phyloP scores from a whole-genome alignment of 148 eudicot species.

The Vaccinium myrtillus region DNA sequence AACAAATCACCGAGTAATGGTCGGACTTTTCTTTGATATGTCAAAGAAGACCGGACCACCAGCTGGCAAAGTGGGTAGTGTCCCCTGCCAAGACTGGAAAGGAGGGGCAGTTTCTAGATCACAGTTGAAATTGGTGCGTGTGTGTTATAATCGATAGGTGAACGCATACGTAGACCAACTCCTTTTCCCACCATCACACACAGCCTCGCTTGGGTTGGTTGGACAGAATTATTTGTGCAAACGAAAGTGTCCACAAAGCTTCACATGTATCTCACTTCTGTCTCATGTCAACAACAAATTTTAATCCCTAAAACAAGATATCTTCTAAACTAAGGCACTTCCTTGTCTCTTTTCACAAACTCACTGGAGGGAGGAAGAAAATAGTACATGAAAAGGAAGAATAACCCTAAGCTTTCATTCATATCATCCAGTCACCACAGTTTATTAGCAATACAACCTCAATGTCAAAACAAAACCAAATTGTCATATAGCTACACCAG shows the following conservation, averaged over 20 bases:
- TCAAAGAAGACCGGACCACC: neutral
- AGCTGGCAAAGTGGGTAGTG: neutral
- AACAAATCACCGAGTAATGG: neutral
- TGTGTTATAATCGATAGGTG: neutral
- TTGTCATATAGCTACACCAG: neutral
- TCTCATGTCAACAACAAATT: conserved; percentile 1
- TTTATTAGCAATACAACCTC: neutral
- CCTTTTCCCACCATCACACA: neutral
- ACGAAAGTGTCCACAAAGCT: neutral
- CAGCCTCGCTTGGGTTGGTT: neutral
- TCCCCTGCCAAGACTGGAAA: neutral
- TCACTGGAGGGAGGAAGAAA: neutral
- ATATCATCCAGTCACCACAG: neutral
- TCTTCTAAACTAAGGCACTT: neutral
- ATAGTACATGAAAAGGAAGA: neutral
- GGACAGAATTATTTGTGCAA: neutral
- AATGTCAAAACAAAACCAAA: neutral
- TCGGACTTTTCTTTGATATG: neutral
- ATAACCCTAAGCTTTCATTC: neutral
- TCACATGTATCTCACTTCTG: neutral
- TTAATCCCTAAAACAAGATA: neutral
- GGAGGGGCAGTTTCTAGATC: neutral
- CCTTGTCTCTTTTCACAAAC: neutral
- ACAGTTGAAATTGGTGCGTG: neutral
- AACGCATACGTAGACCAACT: neutral